A percentile compares a stretch with the other conserved stretches of the same genome.
phyloP scores from a whole-genome alignment of 2,329 filamentous ascomycete genomes.

The Aspergillus transmontanensis region DNA sequence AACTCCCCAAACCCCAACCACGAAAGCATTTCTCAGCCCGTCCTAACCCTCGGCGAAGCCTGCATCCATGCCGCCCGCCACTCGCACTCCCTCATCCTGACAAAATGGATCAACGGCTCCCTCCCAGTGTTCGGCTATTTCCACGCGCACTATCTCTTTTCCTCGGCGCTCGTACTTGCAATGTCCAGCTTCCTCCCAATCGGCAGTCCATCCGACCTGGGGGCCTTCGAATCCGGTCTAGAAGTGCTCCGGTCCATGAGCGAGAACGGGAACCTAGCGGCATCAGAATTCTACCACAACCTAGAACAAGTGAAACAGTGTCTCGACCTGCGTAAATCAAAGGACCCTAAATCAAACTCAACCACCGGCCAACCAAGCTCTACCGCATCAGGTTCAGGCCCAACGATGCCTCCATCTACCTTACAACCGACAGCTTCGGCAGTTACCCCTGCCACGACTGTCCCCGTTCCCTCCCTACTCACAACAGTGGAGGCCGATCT shows the following conservation, averaged over 20 bases:
- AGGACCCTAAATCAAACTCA: slow-evolving; percentile 2
- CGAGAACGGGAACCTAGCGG: slow-evolving; percentile 40
- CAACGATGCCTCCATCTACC: background rate
- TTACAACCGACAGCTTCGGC: background rate
- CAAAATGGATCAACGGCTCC: slow-evolving; percentile 42
- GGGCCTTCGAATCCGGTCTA: slow-evolving; percentile 35
- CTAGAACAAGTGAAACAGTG: slow-evolving; percentile 37
- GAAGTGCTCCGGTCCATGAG: slow-evolving; percentile 37
- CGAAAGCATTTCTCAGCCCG: slow-evolving; percentile 38
- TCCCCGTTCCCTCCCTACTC: background rate
- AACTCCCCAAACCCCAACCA: slow-evolving; percentile 6
- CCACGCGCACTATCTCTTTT: slow-evolving; percentile 45
- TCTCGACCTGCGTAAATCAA: slow-evolving; percentile 22
- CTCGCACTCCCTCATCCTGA: slow-evolving; percentile 40
- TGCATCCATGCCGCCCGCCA: slow-evolving; percentile 43
- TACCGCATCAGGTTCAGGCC: background rate
- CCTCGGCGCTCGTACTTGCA: slow-evolving; percentile 39
- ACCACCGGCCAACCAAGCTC: background rate
- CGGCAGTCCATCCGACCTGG: slow-evolving; percentile 33
- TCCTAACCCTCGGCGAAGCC: slow-evolving; percentile 40
- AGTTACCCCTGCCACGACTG: background rate
- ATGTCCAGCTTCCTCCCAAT: slow-evolving; percentile 40
- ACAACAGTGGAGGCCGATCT: background rate
- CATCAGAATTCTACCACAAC: slow-evolving; percentile 38
- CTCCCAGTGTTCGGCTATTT: slow-evolving; percentile 44